Percentiles rank a stretch among this genome's conserved stretches.
Conservation (phyloP, 2,329 filamentous ascomycete genomes). For the Pseudogymnoascus sp. region DNA sequence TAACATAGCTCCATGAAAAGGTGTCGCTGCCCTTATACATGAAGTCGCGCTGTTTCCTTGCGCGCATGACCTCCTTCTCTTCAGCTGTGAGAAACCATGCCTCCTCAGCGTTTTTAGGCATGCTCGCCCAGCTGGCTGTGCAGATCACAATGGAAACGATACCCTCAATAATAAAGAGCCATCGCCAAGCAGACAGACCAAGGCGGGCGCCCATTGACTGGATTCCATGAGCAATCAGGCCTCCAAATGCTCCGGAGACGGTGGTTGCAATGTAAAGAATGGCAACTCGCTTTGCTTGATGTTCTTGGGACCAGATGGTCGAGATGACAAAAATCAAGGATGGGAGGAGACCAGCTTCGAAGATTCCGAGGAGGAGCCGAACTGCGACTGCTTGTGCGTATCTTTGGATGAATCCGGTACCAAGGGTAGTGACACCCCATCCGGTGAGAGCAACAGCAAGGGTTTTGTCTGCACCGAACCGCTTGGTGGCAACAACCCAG, state of each 20-base stretch:
- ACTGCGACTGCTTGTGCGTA: slow-evolving; percentile 14
- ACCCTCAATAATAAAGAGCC: slow-evolving; percentile 27
- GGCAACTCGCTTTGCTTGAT: slow-evolving; percentile 27
- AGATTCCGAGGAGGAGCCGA: slow-evolving; percentile 27
- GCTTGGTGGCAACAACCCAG: slow-evolving; percentile 21
- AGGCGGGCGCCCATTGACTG: slow-evolving; percentile 22
- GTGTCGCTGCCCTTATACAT: slow-evolving; percentile 28
- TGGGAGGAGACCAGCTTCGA: slow-evolving; percentile 29
- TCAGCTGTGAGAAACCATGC: slow-evolving; percentile 28
- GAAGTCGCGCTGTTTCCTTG: slow-evolving; percentile 27
- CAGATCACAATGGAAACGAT: slow-evolving; percentile 23
- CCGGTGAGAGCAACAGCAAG: slow-evolving; percentile 13
- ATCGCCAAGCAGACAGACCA: slow-evolving; percentile 26
- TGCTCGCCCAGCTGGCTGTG: slow-evolving; percentile 20
- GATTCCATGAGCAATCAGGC: too few relatives aligned
- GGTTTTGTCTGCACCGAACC: slow-evolving; percentile 15
- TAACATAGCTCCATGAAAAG: slow-evolving; percentile 29
- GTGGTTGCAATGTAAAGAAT: slow-evolving; percentile 24
- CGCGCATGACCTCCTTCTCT: slow-evolving; percentile 24
- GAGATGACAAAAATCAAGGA: slow-evolving; percentile 27
- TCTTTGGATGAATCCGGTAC: too few relatives aligned
- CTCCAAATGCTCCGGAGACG: slow-evolving; percentile 4
- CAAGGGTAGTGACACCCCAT: slow-evolving; percentile 13
- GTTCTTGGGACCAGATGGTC: slow-evolving; percentile 27
- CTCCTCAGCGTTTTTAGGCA: slow-evolving; percentile 25